Percentiles rank a stretch among this genome's conserved stretches.
phyloP scores from a whole-genome alignment of 2,329 filamentous ascomycete genomes.

The Mollisia scopiformis region DNA sequence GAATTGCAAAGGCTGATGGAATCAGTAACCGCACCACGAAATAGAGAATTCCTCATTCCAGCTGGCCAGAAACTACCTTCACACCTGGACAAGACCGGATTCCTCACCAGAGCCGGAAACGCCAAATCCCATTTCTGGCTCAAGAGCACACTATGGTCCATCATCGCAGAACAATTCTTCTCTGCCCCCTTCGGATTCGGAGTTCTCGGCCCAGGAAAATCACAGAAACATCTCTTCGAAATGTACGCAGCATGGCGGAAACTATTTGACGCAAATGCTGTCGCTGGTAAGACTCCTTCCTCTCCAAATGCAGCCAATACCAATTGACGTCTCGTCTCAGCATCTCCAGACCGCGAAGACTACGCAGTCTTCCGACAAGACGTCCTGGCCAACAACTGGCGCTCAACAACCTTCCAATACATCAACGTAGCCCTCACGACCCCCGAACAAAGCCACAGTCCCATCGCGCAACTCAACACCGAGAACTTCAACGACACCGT shows the following conservation, averaged over 20 bases:
- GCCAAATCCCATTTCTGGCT: constrained; percentile 1
- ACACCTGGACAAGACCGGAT: constrained; percentile 1
- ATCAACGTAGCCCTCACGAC: not conserved
- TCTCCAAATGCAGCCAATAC: not conserved
- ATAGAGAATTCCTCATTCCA: not conserved
- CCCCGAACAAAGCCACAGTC: not conserved
- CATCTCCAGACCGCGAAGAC: not conserved
- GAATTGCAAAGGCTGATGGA: constrained; percentile 7
- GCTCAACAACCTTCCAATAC: constrained; percentile 6
- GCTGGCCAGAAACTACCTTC: not conserved
- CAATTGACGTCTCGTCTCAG: not conserved
- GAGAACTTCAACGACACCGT: constrained; percentile 1
- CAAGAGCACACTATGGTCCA: constrained; percentile 1
- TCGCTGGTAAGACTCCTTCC: not conserved
- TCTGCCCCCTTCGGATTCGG: constrained; percentile 8
- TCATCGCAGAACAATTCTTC: constrained; percentile 11
- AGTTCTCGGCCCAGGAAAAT: constrained; percentile 1
- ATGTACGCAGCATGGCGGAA: constrained; percentile 5
- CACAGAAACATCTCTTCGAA: not conserved
- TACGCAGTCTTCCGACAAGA: constrained; percentile 5
- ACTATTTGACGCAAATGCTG: not conserved
- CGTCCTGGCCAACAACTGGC: constrained; percentile 7
- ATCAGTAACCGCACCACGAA: not conserved
- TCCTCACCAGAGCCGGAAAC: not conserved
- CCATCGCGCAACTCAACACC: not conserved